Base-by-base conservation (phyloP, 1,284 basidiomycete genomes). In the Tausonia pullulans region DNA sequence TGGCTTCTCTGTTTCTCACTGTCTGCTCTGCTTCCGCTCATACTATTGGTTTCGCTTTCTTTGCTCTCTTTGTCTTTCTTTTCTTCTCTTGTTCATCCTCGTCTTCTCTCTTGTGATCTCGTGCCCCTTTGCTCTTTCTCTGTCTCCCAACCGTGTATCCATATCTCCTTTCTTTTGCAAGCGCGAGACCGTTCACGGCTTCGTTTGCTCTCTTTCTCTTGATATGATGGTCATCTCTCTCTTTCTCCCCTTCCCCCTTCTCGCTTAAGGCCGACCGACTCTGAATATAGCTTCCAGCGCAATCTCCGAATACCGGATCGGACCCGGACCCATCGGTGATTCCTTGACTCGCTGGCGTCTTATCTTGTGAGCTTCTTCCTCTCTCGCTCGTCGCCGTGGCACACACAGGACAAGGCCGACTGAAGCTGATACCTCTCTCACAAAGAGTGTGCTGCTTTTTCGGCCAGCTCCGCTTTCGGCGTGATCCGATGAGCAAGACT, bases 171-270 rank as follows among this genome's bases (percentile, higher is more conserved):
- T 65, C 64, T 39, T 46, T 43, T 7, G 58, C 62, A 61, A 51
- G 71, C 89, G 87, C 89, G 77, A 80, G 86, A 71, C 84, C 88
- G 49, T 79, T 86, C 64, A 81, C 85, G 56, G 81, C 83, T 51
- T 85, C 84, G 63, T 86, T 46, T 3, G 46, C 44, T 43, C n/a
- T n/a, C 46, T 48, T 7, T 5, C n/a, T 41, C 58, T 10, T 9
- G 52, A 16, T 5, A 44, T 40, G 13, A 60, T 8, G 39, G 4
- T 62, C 43, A 9, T 41, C 11, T 39, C 41, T 8, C 46, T 44
- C 39, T 39, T 52, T 60, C 13, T 6, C 16, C 40, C 11, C 46
- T 49, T 48, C 45, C 2, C 40, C 14, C 16, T 0, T 10, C 27
- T 27, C 27, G 27, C 27, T 27, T 27, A 27, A 27, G 27, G 27